These are phyloP conservation scores for Diaporthe amygdali DNA, from an alignment of 2,329 filamentous ascomycete genomes.

Conservation along the genomic window DNA sequence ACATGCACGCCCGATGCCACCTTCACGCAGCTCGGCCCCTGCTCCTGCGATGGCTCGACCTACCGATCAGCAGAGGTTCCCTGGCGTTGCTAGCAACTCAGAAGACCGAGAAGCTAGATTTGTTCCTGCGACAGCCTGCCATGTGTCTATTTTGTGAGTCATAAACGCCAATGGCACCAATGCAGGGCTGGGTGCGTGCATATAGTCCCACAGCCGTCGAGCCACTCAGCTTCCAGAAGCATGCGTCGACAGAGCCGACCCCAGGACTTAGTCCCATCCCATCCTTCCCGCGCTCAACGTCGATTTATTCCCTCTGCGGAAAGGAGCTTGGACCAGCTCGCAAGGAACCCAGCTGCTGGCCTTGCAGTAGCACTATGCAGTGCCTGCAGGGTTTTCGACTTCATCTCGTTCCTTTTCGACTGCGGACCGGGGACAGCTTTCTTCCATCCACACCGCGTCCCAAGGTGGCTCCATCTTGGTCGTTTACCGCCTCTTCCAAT, in stretches of 20 bases:
- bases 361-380: conserved; percentile 18
- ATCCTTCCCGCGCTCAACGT: conserved; percentile 24
- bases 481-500: conserved; percentile 20
- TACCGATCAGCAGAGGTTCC: conserved; percentile 4
- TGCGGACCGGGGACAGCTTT: neutral
- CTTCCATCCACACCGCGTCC: conserved; percentile 19
- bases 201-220: conserved; percentile 15
- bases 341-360: neutral
- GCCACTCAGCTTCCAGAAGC: conserved; percentile 19
- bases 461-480: conserved; percentile 18
- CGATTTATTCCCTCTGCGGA: conserved; percentile 1
- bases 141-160: conserved; percentile 20
- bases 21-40: neutral
- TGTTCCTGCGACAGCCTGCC: conserved; percentile 12
- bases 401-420: conserved; percentile 4
- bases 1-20: conserved; percentile 22
- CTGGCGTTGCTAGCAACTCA: neutral
- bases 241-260: neutral
- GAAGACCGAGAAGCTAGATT: neutral
- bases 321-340: conserved; percentile 15
- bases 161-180: conserved; percentile 23
- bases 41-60: conserved; percentile 4
- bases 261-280: conserved; percentile 15
- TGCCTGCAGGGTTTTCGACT: conserved; percentile 16
- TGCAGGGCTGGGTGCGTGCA: conserved; percentile 16